A percentile compares a stretch with the other conserved stretches of the same genome.
Evolutionary conservation across 768 basidiomycete genomes (phyloP).

Genomic region (Phanerochaete carnosa): DNA sequence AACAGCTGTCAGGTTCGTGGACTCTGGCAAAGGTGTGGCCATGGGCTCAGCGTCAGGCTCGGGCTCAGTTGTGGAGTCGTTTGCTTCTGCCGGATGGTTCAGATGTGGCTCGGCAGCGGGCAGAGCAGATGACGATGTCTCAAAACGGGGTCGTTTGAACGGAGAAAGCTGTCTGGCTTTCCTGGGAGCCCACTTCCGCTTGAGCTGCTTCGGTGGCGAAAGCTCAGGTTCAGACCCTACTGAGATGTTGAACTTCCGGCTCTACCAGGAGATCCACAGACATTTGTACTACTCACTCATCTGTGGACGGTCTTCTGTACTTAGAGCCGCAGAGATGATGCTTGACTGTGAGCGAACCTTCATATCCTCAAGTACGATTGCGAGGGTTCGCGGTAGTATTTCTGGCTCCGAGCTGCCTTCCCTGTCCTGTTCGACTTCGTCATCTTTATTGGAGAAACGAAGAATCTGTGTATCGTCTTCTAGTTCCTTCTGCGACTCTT

Average conservation of each 20-base stretch:
- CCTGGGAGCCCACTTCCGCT: not conserved
- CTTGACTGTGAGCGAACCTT: not conserved
- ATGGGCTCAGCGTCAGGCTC: constrained; percentile 2
- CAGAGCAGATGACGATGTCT: not conserved
- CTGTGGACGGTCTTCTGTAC: not conserved
- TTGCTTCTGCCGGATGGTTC: not conserved
- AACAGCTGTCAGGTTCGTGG: not conserved
- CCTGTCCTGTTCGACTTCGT: not conserved
- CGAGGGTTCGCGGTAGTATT: not conserved
- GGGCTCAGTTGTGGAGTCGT: constrained; percentile 8
- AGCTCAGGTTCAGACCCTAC: not conserved
- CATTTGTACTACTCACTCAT: not conserved
- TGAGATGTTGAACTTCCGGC: not conserved
- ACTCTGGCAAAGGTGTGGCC: not conserved
- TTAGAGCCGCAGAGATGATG: not conserved
- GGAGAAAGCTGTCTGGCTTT: not conserved
- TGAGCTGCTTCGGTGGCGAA: not conserved
- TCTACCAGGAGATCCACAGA: not conserved
- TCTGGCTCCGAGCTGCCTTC: not conserved
- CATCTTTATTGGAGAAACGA: not conserved
- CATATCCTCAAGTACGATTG: not conserved
- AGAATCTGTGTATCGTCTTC: not conserved
- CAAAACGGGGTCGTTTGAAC: not conserved
- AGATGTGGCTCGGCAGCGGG: not conserved
- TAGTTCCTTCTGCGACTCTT: not conserved